Conservation (phyloP, 2,329 filamentous ascomycete species). For the Pseudogymnoascus sp. region DNA sequence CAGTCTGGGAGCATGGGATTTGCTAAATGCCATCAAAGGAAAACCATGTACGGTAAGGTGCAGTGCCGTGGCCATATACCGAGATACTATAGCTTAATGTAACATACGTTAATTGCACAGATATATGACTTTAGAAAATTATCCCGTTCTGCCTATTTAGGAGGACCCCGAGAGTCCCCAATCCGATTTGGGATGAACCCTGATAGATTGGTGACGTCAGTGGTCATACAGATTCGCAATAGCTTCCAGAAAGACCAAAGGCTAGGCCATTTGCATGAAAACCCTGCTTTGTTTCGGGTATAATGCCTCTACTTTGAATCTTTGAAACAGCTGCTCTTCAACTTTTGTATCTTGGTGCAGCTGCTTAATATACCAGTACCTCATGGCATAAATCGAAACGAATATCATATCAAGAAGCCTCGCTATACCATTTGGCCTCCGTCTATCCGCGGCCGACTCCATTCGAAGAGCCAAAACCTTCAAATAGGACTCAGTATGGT, state of each 20-base stretch:
- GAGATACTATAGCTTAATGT: neutral
- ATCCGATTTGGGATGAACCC: neutral
- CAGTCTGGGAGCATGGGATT: neutral
- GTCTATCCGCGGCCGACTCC: neutral
- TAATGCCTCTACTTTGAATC: neutral
- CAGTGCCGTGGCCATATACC: neutral
- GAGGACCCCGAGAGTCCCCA: neutral
- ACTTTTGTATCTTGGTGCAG: neutral
- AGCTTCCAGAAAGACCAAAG: constrained; percentile 4
- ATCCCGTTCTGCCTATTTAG: neutral
- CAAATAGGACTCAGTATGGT: neutral
- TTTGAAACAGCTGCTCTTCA: neutral
- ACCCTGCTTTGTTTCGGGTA: neutral
- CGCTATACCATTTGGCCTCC: neutral
- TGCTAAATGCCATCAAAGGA: neutral
- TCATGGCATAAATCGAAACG: neutral
- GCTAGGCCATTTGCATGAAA: neutral
- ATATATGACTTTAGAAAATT: neutral
- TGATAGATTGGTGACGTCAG: constrained; percentile 2
- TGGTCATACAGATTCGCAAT: neutral
- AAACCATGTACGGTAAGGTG: neutral
- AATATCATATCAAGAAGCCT: neutral
- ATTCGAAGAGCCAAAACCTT: neutral
- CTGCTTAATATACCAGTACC: neutral
- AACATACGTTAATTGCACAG: neutral